Evolutionary conservation across 306 rosid species (phyloP).

Genomic region (Nissolia schottii): DNA sequence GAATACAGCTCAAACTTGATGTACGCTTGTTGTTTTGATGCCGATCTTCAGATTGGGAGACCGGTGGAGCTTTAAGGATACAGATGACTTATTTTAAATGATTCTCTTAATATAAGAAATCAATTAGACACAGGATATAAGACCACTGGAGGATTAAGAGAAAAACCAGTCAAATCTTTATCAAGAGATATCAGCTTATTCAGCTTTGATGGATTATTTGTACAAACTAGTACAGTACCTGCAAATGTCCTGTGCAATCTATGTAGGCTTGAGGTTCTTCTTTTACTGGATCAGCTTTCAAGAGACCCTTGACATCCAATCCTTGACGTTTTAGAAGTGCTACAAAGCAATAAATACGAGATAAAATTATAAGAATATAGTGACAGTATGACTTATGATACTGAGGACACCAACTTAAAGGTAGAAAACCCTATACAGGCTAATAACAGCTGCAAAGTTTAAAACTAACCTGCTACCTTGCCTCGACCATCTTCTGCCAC

Average conservation of each 20-base stretch:
- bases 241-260: constrained; percentile 96
- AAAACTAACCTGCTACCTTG: constrained; percentile 94
- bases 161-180: constrained; percentile 1
- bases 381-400: neutral
- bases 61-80: constrained; percentile 8
- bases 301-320: constrained; percentile 89
- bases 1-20: neutral
- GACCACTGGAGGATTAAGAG: neutral
- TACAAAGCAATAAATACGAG: constrained; percentile 31
- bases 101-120: constrained; percentile 1
- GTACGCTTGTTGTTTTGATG: constrained; percentile 19
- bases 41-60: neutral
- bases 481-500: constrained; percentile 95
- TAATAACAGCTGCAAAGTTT: constrained; percentile 9
- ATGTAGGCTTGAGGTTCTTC: constrained; percentile 91
- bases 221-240: constrained; percentile 47
- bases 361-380: constrained; percentile 15
- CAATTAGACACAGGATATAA: neutral
- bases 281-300: constrained; percentile 84
- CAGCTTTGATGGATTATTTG: constrained; percentile 14
- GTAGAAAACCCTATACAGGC: constrained; percentile 21
- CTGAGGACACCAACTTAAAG: neutral
- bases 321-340: constrained; percentile 99
- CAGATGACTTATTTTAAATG: neutral
- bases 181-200: constrained; percentile 14